These are phyloP conservation scores for Phytophthora cajani DNA, from an alignment of 352 stramenopile species.

Conservation along the genomic window DNA sequence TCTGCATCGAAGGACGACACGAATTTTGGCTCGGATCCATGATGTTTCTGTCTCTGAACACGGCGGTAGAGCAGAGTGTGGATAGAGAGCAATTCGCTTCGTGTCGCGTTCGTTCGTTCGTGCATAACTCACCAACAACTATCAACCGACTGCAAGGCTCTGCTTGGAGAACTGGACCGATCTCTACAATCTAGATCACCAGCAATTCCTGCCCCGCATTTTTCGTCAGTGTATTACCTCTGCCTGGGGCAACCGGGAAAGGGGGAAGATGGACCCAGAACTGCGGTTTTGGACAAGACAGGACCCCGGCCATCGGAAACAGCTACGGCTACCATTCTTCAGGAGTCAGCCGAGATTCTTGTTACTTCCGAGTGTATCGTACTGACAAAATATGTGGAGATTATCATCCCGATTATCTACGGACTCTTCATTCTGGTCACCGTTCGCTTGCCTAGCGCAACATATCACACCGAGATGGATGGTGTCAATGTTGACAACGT, in stretches of 20 bases:
- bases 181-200: no score
- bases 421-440: conserved; percentile 13
- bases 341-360: conserved; percentile 9
- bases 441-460: conserved; percentile 15
- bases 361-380: conserved; percentile 36
- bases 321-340: not conserved
- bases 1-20: not conserved
- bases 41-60: not conserved
- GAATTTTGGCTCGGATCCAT: not conserved
- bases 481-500: conserved; percentile 4
- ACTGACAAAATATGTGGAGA: conserved; percentile 35
- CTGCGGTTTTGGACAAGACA: not conserved
- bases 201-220: no score
- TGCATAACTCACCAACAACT: not conserved
- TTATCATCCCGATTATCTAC: conserved; percentile 36
- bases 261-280: not conserved
- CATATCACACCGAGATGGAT: conserved; percentile 35
- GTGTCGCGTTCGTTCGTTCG: conserved; percentile 1
- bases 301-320: not conserved
- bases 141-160: not conserved
- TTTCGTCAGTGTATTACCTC: not conserved
- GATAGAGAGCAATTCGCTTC: not conserved
- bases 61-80: not conserved
- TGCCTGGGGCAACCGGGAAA: not conserved
- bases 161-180: not conserved